A percentile compares a stretch with the other conserved stretches of the same genome.
These are phyloP conservation scores for Gossypium mustelinum DNA, from an alignment of 345 rosid genomes.

Conservation along the genomic window DNA sequence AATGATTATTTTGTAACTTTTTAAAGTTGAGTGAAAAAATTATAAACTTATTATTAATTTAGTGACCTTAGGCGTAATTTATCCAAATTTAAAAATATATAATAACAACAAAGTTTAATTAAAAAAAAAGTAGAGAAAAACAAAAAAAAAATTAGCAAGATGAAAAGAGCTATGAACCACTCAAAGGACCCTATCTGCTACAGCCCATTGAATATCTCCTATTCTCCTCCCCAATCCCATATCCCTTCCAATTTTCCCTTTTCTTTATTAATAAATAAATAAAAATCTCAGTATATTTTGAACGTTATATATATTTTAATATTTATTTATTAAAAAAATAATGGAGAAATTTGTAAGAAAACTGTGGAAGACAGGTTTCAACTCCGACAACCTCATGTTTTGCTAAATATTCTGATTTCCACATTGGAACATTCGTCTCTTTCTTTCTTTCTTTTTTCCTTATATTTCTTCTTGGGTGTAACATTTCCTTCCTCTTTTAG, in stretches of 20 bases:
- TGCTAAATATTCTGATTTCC: not conserved
- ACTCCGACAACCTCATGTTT: not conserved
- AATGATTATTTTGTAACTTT: too few species aligned
- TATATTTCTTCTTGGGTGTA: not conserved
- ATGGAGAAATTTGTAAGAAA: not conserved
- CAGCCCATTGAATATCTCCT: not conserved
- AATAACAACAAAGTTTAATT: too few species aligned
- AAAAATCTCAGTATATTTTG: too few species aligned
- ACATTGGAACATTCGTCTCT: not conserved
- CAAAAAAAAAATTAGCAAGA: not conserved
- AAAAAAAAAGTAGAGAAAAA: not conserved
- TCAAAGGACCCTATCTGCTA: not conserved
- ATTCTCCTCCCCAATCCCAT: too few species aligned
- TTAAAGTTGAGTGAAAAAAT: too few species aligned
- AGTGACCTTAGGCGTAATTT: too few species aligned
- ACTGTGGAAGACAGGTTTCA: conserved; percentile 3
- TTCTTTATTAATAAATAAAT: not conserved
- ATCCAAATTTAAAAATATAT: too few species aligned
- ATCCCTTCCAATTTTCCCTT: not conserved
- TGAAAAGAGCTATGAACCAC: not conserved
- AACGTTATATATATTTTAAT: too few species aligned
- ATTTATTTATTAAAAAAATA: not conserved
- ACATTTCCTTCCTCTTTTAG: not conserved
- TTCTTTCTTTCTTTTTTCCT: not conserved
- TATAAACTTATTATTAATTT: too few species aligned